These are phyloP conservation scores for Incumbomyces lentus DNA, from an alignment of 2,329 filamentous ascomycete genomes.

Conservation along the genomic window DNA sequence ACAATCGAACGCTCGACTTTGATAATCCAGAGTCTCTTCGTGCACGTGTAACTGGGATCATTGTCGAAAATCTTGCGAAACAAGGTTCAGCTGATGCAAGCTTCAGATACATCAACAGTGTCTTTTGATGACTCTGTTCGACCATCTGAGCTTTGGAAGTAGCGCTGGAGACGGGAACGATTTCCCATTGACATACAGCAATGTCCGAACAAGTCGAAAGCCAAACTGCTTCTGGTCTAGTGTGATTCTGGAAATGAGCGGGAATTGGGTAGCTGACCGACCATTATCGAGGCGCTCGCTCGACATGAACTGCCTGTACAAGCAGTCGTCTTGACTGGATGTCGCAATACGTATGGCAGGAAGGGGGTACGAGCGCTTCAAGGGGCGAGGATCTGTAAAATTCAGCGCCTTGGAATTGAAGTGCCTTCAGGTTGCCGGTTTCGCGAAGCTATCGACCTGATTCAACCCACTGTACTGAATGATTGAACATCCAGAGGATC, in stretches of 20 bases:
- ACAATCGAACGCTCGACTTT: too few relatives aligned
- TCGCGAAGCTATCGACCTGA: neutral
- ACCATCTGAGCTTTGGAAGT: too few relatives aligned
- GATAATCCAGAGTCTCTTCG: too few relatives aligned
- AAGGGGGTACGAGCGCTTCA: slow-evolving; percentile 3
- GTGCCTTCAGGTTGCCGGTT: slow-evolving; percentile 7
- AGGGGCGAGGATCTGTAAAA: neutral
- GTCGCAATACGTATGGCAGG: slow-evolving; percentile 4
- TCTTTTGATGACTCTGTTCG: too few relatives aligned
- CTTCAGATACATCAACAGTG: too few relatives aligned
- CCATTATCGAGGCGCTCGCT: slow-evolving; percentile 10
- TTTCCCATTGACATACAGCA: too few relatives aligned
- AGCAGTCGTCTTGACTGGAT: slow-evolving; percentile 9
- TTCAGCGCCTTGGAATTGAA: slow-evolving; percentile 1
- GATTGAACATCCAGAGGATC: slow-evolving; percentile 22
- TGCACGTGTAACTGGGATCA: too few relatives aligned
- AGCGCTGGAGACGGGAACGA: too few relatives aligned
- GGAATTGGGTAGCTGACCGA: slow-evolving; percentile 10
- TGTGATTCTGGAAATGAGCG: slow-evolving; percentile 11
- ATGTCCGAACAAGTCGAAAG: too few relatives aligned
- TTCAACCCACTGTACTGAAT: neutral
- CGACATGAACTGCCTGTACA: neutral
- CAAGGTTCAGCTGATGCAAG: too few relatives aligned
- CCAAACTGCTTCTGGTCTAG: too few relatives aligned
- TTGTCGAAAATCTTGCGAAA: too few relatives aligned